A percentile compares a stretch with the other conserved stretches of the same genome.
phyloP scores from a whole-genome alignment of 2,329 filamentous ascomycete species.

The Fusarium succisae region DNA sequence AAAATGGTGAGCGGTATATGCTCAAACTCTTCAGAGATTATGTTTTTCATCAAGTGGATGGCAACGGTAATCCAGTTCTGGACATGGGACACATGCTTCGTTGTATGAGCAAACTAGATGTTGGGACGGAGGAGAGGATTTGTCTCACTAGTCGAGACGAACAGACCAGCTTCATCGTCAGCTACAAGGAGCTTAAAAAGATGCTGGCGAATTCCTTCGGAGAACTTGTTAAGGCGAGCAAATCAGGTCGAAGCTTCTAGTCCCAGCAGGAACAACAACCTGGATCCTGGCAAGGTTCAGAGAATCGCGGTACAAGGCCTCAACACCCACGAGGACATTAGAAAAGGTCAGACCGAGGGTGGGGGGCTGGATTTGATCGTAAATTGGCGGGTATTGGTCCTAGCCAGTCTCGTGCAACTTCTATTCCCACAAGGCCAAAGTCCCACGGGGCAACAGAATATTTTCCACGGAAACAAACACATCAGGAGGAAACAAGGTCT shows the following conservation, averaged over 20 bases:
- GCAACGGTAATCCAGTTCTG: slow-evolving; percentile 81
- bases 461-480: not conserved
- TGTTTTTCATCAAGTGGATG: slow-evolving; percentile 95
- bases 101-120: slow-evolving; percentile 92
- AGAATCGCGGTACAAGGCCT: not conserved
- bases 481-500: not conserved
- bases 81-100: slow-evolving; percentile 88
- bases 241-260: slow-evolving; percentile 51
- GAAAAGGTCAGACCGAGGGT: not conserved
- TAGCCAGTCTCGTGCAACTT: not conserved
- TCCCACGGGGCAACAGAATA: not conserved
- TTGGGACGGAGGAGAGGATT: slow-evolving; percentile 86
- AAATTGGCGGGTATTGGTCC: not conserved
- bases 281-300: not conserved
- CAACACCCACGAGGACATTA: not conserved
- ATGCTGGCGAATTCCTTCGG: slow-evolving; percentile 66
- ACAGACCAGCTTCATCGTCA: slow-evolving; percentile 87
- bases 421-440: not conserved
- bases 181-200: slow-evolving; percentile 86
- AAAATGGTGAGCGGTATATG: slow-evolving; percentile 91
- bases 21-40: slow-evolving; percentile 97
- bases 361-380: not conserved
- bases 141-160: slow-evolving; percentile 89
- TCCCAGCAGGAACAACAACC: slow-evolving; percentile 1
- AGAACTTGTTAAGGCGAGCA: slow-evolving; percentile 63